Evolutionary conservation across 78 protist species (phyloP), one percentile per base, ranked within the genome.

Genomic region (Tieghemostelium lacteum): DNA sequence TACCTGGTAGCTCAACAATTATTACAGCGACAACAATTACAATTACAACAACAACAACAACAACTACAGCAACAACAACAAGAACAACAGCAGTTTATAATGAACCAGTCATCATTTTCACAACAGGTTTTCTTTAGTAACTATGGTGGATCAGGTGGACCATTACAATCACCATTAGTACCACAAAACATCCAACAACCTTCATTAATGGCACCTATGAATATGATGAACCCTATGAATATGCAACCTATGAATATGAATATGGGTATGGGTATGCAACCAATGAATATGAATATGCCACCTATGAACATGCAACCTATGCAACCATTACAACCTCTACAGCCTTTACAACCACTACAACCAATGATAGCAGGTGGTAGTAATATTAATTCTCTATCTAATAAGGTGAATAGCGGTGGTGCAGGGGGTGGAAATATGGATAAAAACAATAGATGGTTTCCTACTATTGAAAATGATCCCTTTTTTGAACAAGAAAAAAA

Each of bases 381-480:
- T 17, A 50, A 52, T 19, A 4, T 26, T 17, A 50, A 52, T 57
- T 14, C 6, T 57, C 77, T 5, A 28, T 17, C 28, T 37, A 52
- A 16, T 63, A 31, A 24, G 20, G 22, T 3, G 66, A 34, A 61
- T 61, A 57, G 8, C 4, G n/a, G 69, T 37, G 69, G 74, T 26
- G 65, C 52, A 19, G 16, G n/a, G 12, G 60, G 72, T 37, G 62
- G 73, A 12, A n/a, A n/a, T n/a, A n/a, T n/a, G n/a, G 71, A 62
- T 39, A 62, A 40, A 1, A 78, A 78, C 50, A 54, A 83, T 31
- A 52, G 91, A 60, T 83, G 91, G 91, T 83, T 83, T 22, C 91
- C 91, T n/a, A 83, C 91, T 7, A 69, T 39, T 24, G 91, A 83
- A 36, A 83, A 83, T 52, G 91, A 83, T 33, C 91, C 91, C 39